Conservation (phyloP, 306 rosid species). For the Canavalia ensiformis region DNA sequence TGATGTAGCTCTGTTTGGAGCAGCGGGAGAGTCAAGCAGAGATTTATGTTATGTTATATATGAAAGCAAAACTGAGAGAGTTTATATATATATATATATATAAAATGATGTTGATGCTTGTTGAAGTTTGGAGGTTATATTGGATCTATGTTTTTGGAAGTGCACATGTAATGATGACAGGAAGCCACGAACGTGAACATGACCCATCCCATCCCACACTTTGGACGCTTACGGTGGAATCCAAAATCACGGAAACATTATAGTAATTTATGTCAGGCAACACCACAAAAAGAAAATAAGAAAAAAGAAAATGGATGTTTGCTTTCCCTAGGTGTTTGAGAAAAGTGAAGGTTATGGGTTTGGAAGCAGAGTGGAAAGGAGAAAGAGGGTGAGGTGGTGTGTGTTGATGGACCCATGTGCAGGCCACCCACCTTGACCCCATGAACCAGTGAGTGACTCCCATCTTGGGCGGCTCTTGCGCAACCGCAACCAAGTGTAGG, state of each 20-base stretch:
- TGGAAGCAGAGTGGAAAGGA: too few species aligned
- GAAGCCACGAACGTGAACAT: not conserved
- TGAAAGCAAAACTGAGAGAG: not conserved
- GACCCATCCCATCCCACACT: not conserved
- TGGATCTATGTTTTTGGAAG: slow-evolving; percentile 42
- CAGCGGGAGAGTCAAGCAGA: slow-evolving; percentile 13
- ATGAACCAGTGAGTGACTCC: not conserved
- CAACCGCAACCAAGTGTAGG: slow-evolving; percentile 19
- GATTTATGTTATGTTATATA: not conserved
- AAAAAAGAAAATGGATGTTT: not conserved
- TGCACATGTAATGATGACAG: not conserved
- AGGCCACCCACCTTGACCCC: slow-evolving; percentile 56
- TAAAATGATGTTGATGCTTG: not conserved
- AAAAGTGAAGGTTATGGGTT: not conserved
- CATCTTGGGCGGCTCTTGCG: not conserved
- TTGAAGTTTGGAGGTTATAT: slow-evolving; percentile 15
- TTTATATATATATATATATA: not conserved
- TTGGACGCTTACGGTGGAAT: slow-evolving; percentile 24
- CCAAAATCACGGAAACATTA: slow-evolving; percentile 26
- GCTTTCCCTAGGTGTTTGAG: slow-evolving; percentile 21
- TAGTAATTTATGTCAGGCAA: slow-evolving; percentile 14
- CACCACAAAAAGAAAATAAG: not conserved
- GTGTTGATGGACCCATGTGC: slow-evolving; percentile 58
- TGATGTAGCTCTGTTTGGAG: not conserved
- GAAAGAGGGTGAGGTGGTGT: not conserved